A percentile compares a stretch with the other conserved stretches of the same genome.
phyloP scores from a whole-genome alignment of 2,329 filamentous ascomycete genomes.

The Ceratocystis destructans region DNA sequence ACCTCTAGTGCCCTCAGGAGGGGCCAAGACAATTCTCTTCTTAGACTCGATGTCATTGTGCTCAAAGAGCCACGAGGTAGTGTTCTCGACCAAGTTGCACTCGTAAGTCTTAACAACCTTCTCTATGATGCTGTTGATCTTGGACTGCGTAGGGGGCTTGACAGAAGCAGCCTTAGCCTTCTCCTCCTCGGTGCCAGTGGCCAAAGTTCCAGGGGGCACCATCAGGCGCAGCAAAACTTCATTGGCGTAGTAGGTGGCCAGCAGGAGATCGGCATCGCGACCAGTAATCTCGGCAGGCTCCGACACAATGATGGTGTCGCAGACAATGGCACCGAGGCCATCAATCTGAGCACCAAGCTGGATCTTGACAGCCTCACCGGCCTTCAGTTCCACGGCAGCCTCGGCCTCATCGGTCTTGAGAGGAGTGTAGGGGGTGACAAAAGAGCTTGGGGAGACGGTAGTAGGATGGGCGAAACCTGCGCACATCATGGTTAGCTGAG shows the following conservation, averaged over 20 bases:
- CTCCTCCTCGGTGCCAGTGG: slow-evolving; percentile 78
- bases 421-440: slow-evolving; percentile 93
- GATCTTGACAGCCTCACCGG: slow-evolving; percentile 85
- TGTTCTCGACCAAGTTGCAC: slow-evolving; percentile 90
- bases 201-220: slow-evolving; percentile 75
- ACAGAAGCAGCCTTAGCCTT: slow-evolving; percentile 77
- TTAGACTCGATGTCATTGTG: slow-evolving; percentile 92
- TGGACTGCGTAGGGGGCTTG: slow-evolving; percentile 71
- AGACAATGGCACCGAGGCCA: slow-evolving; percentile 91
- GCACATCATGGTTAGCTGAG: slow-evolving; percentile 7
- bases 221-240: slow-evolving; percentile 85
- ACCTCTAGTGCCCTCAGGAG: slow-evolving; percentile 75
- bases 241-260: slow-evolving; percentile 90
- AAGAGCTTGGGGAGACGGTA: slow-evolving; percentile 84
- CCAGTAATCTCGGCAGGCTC: slow-evolving; percentile 53
- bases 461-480: slow-evolving; percentile 82
- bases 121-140: slow-evolving; percentile 78
- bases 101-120: slow-evolving; percentile 86
- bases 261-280: slow-evolving; percentile 69
- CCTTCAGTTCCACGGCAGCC: slow-evolving; percentile 64
- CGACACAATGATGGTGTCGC: slow-evolving; percentile 73
- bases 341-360: slow-evolving; percentile 98
- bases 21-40: slow-evolving; percentile 94
- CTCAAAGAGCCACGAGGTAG: slow-evolving; percentile 91
- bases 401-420: slow-evolving; percentile 76